Conservation (phyloP, 78 protist species). For the Speleostelium caveatum region DNA sequence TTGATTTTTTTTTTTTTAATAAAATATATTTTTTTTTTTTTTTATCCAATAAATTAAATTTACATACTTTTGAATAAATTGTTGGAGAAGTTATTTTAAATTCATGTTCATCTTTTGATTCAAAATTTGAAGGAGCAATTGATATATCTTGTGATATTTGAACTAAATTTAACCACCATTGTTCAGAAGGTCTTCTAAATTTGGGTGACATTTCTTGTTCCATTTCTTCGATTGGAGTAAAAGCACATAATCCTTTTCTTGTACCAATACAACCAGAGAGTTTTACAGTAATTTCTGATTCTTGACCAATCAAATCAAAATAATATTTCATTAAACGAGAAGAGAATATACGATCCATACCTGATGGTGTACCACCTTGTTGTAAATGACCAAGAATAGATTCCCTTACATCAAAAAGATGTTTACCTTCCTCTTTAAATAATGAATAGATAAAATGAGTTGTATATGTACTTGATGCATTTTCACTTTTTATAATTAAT, state of each 20-base stretch:
- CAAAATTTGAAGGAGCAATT: slow-evolving; percentile 7
- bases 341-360: slow-evolving; percentile 76
- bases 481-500: slow-evolving; percentile 64
- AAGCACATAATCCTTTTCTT: slow-evolving; percentile 21
- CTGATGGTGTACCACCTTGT: slow-evolving; percentile 85
- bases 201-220: slow-evolving; percentile 12
- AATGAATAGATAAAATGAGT: slow-evolving; percentile 57
- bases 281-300: background rate
- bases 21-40: slow-evolving; percentile 10
- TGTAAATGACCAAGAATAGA: slow-evolving; percentile 85
- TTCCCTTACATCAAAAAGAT: slow-evolving; percentile 51
- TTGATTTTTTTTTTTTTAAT: background rate
- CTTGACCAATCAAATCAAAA: slow-evolving; percentile 21
- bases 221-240: slow-evolving; percentile 40
- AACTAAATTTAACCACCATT: slow-evolving; percentile 61
- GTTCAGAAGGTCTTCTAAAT: slow-evolving; percentile 33
- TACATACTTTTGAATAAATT: background rate
- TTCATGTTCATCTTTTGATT: background rate
- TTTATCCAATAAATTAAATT: slow-evolving; percentile 18
- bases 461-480: slow-evolving; percentile 47
- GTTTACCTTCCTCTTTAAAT: slow-evolving; percentile 75
- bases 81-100: background rate
- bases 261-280: slow-evolving; percentile 56
- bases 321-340: slow-evolving; percentile 45
- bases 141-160: slow-evolving; percentile 35